Evolutionary conservation across 345 rosid species (phyloP).

Genomic region (Firmiana major): DNA sequence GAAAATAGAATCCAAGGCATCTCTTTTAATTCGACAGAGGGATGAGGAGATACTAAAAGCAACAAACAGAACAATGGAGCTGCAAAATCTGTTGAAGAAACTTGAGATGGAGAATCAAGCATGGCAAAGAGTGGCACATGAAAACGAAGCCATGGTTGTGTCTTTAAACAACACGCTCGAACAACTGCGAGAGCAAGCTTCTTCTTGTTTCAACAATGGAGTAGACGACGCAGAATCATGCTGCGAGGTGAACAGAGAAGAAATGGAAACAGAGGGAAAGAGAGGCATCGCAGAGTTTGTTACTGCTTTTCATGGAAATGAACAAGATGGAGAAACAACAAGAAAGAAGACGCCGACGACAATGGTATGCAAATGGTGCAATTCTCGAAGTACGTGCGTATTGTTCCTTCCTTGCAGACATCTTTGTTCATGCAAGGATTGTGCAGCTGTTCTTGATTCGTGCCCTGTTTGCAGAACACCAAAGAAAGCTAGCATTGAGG

Average conservation of each 20-base stretch:
- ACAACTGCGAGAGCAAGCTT: conserved; percentile 39
- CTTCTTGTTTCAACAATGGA: conserved; percentile 28
- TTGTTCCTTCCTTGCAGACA: conserved; percentile 94
- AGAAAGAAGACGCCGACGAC: not conserved
- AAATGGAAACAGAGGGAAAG: conserved; percentile 8
- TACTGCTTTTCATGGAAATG: not conserved
- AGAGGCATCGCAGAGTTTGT: not conserved
- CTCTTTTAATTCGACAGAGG: conserved; percentile 38
- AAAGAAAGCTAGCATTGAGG: conserved; percentile 77
- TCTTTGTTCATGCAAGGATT: conserved; percentile 66
- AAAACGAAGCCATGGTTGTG: conserved; percentile 50
- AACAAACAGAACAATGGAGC: conserved; percentile 43
- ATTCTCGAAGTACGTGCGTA: conserved; percentile 45
- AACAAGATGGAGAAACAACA: not conserved
- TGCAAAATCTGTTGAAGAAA: conserved; percentile 45
- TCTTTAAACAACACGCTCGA: conserved; percentile 50
- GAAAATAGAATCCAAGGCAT: conserved; percentile 37
- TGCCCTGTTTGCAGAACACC: conserved; percentile 71
- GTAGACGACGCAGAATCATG: conserved; percentile 58
- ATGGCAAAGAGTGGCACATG: conserved; percentile 56
- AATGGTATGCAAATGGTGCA: conserved; percentile 51
- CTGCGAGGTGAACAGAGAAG: conserved; percentile 30
- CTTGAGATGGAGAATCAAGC: conserved; percentile 51
- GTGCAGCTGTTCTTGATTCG: conserved; percentile 48
- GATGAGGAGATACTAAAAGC: conserved; percentile 58